Evolutionary conservation across 2,329 filamentous ascomycete genomes (phyloP), one percentile per base, ranked within the genome.

Genomic region (Xylaria sp.): DNA sequence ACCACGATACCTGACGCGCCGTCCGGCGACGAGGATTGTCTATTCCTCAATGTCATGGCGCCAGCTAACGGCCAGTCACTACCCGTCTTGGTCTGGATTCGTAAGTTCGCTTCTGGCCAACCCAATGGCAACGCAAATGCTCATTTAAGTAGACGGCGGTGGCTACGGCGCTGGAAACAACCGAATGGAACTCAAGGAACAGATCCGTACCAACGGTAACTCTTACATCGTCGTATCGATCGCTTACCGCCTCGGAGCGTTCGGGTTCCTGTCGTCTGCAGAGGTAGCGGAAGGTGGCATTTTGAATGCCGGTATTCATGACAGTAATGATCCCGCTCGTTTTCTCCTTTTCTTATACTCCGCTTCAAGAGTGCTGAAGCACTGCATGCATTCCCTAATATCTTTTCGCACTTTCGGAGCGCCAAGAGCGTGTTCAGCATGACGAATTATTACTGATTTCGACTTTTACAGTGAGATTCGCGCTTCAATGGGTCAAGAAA

Each of bases 401-500:
- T 46, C 42, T n/a, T 46, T n/a, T 16, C 42, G n/a, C 37, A 13
- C 44, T n/a, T 46, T 6, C 2, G 9, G 19, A 23, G 16, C 46
- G 18, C n/a, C 8, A 16, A 48, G 5, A 30, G 16, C 4, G 18
- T 11, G 7, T 6, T 19, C 47, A 49, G 30, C 4, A 5, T n/a
- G 10, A 19, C 18, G 47, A 49, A 4, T 9, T 3, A 4, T 11
- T 49, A 19, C 52, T 54, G 18, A 47, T 30, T 60, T 39, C 44
- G 69, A 80, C 83, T 63, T 78, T 19, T 49, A 4, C 19, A 49
- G 47, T 82, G 68, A 73, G 76, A 30, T 80, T 78, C 39, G 79
- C 78, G 0, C 69, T 85, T 2, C 65, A 78, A 67, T 84, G 82
- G 80, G 78, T 84, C 1, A 75, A 80, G 58, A 71, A 75, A 18